Conservation (phyloP, 2,329 filamentous ascomycete species). For the Fusarium illudens region DNA sequence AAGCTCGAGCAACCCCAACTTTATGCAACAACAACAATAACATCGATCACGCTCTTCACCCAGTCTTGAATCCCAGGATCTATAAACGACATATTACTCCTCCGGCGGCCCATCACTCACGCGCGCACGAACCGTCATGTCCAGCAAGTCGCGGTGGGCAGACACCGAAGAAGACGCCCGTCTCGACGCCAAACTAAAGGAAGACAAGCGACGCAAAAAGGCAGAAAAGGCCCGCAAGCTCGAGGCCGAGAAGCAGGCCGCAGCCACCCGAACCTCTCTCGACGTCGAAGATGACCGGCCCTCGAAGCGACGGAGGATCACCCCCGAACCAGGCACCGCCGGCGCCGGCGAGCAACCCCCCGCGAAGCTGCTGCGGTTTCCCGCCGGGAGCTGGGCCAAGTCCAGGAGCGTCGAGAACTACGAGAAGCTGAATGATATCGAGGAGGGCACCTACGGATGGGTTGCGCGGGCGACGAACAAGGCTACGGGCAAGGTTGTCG, state of each 20-base stretch:
- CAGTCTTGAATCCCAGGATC: neutral
- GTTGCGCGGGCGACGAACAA: conserved; percentile 84
- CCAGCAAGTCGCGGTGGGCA: conserved; percentile 84
- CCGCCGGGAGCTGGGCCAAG: conserved; percentile 70
- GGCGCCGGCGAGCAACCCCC: conserved; percentile 29
- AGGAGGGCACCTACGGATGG: conserved; percentile 96
- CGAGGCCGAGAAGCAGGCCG: conserved; percentile 56
- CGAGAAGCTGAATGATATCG: conserved; percentile 94
- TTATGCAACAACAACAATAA: conserved; percentile 6
- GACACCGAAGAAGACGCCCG: conserved; percentile 83
- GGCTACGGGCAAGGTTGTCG: conserved; percentile 80
- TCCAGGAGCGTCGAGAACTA: conserved; percentile 86
- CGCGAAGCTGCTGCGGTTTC: conserved; percentile 75
- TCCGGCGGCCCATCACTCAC: too few species aligned
- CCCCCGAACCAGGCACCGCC: conserved; percentile 52
- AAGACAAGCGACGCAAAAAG: conserved; percentile 86
- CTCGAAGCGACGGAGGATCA: conserved; percentile 69
- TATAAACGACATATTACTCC: too few species aligned
- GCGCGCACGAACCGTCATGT: conserved; percentile 54
- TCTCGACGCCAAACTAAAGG: conserved; percentile 78
- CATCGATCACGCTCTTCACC: neutral
- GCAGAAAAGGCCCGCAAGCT: conserved; percentile 79
- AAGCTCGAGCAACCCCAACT: neutral
- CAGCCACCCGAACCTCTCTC: conserved; percentile 30
- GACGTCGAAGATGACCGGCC: conserved; percentile 52